Evolutionary conservation across 78 protist genomes (phyloP).

Genomic region (Neovahlkampfia damariscottae): DNA sequence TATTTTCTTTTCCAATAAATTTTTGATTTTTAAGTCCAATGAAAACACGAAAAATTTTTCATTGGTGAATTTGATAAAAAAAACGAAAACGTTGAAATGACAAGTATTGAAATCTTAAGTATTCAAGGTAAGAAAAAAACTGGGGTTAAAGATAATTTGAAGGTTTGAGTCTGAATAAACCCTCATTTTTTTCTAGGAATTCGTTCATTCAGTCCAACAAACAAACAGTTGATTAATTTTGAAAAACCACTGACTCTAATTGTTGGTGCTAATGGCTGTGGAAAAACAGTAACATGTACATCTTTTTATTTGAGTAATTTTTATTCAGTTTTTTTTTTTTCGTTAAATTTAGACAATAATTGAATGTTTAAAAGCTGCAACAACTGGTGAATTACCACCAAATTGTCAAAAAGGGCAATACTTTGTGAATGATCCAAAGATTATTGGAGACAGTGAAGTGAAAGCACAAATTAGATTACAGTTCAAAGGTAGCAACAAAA

Average conservation of each 20-base stretch:
- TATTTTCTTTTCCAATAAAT: too few relatives aligned
- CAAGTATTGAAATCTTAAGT: too few relatives aligned
- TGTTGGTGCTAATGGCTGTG: conserved; percentile 93
- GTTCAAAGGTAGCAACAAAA: conserved; percentile 29
- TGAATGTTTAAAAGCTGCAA: conserved; percentile 74
- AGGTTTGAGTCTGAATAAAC: too few relatives aligned
- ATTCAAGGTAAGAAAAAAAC: too few relatives aligned
- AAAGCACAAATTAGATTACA: conserved; percentile 82
- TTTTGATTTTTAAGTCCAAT: too few relatives aligned
- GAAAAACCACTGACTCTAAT: conserved; percentile 82
- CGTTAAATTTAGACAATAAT: conserved; percentile 74
- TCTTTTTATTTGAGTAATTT: background rate
- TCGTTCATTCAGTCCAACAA: too few relatives aligned
- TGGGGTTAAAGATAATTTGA: too few relatives aligned
- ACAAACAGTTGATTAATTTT: conserved; percentile 53
- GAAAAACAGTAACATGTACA: conserved; percentile 88
- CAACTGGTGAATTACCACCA: conserved; percentile 93
- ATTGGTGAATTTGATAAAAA: too few relatives aligned
- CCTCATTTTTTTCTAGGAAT: too few relatives aligned
- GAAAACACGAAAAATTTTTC: too few relatives aligned
- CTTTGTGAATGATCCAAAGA: conserved; percentile 82
- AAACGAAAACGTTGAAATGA: too few relatives aligned
- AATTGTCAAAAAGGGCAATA: conserved; percentile 51
- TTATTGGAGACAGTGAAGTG: conserved; percentile 48
- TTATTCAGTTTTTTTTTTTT: too few relatives aligned